Evolutionary conservation across 768 basidiomycete genomes (phyloP), one percentile per base, ranked within the genome.

Genomic region (Vararia minispora): DNA sequence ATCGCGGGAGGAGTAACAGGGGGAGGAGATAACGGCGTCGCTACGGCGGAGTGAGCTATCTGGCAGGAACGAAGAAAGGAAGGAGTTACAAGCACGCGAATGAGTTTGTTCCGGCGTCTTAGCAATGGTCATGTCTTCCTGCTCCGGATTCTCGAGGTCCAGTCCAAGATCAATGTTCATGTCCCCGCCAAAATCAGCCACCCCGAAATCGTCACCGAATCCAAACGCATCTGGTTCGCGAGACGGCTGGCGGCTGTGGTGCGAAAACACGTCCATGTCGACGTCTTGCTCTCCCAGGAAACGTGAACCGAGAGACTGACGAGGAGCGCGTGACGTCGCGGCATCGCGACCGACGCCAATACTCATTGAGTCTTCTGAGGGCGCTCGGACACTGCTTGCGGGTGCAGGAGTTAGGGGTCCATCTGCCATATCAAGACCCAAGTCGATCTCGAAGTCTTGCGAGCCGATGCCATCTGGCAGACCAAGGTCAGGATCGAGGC

Each of bases 401-500:
- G 48, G 49, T 34, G 46, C 48, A 6, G 52, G 51, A 39, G 60
- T 55, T 25, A 53, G 54, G 9, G 68, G 64, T 30, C 72, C 72
- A 42, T 76, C 82, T 32, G 75, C 87, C 54, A 85, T 84, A 48
- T 80, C 75, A 37, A 89, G 69, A 39, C 80, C 86, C 21, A 90
- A 65, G 54, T 87, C 85, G 21, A 82, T 53, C 28, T 76, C 79
- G 52, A 79, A 84, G 54, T 86, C 86, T 54, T 87, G 82, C 3
- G 88, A 89, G 16, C 84, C 87, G 47, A 91, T 85, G 24, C 85
- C 88, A 47, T 82, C 83, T 0, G 74, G 72, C 12, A 79, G 79
- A 3, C 80, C 84, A 32, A 87, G 69, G 49, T 83, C 85, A 43
- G 85, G 85, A n/a, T 76, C 76, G 48, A 78, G 80, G 28, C 58